Base-by-base conservation (phyloP, 768 basidiomycete genomes). In the Termitomyces sp. region DNA sequence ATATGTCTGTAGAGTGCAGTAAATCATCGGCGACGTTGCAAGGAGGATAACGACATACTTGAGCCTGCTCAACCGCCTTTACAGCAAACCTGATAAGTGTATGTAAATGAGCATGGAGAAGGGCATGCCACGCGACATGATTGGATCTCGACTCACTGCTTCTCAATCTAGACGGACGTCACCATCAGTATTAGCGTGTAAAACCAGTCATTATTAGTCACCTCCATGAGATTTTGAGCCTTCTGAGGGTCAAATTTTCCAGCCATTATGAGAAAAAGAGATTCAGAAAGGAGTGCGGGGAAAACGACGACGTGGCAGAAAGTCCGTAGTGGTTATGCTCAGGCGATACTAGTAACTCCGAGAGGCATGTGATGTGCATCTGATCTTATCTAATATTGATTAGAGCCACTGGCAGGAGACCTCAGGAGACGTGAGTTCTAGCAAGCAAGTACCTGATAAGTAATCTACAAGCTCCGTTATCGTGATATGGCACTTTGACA, bases 41-140 rank as follows among this genome's bases (percentile, higher is more conserved):
- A 47, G 45, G 42, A 32, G 9, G 3, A 33, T 39, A 26, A 53
- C 49, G n/a, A 70, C 83, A 60, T 52, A 92, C 94, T 80, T 96
- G 93, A 45, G 95, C 93, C 64, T 98, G 94, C 70, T 99, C 95
- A 52, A 98, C 95, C 13, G 94, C 93, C 71, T 89, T 93, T 56
- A 99, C 96, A 26, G 93, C 93, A 69, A 95, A 94, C 68, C 88
- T 90, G 6, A n/a, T 40, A 52, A 33, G 8, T n/a, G 34, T 37
- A 52, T 14, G 18, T 36, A 16, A 55, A 39, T 36, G 24, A 52
- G 36, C 56, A 37, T 20, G 3, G 14, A 42, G 39, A 47, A 32
- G 13, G 20, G 57, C 5, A 30, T 27, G 51, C 53, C 26, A 56
- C 45, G 32, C 46, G 4, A 22, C 16, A 27, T 33, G 39, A 52